These are phyloP conservation scores for Obelidium mucronatum DNA, from an alignment of 192 early-diverging fungal species.

Conservation along the genomic window DNA sequence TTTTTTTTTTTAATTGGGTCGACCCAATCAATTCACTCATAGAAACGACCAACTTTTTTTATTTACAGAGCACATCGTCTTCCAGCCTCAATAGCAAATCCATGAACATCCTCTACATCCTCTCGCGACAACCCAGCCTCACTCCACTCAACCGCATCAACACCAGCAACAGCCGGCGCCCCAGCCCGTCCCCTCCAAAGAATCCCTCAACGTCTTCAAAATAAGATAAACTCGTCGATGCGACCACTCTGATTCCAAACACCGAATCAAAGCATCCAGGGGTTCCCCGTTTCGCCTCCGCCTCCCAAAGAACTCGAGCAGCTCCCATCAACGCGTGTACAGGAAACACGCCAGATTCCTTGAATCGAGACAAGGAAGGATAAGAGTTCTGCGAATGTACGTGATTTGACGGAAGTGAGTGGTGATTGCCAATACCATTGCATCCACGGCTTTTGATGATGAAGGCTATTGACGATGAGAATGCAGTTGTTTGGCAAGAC, in stretches of 20 bases:
- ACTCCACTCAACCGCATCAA: background rate
- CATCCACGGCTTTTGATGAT: background rate
- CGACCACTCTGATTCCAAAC: background rate
- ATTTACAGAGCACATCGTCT: no score
- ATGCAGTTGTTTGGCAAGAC: background rate
- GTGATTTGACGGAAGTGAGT: background rate
- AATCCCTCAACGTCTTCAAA: background rate
- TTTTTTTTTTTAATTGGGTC: no score
- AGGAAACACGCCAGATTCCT: background rate
- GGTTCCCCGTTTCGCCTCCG: background rate
- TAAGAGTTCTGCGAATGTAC: background rate
- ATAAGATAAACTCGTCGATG: background rate
- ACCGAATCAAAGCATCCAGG: background rate
- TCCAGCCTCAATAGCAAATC: background rate
- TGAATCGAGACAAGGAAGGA: background rate
- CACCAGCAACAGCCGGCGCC: background rate
- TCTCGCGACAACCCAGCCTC: background rate
- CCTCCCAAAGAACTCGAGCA: background rate
- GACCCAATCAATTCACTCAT: no score
- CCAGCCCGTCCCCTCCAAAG: background rate
- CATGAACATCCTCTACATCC: conserved; percentile 5
- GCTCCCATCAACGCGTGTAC: background rate
- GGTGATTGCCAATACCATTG: background rate
- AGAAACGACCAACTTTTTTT: no score
- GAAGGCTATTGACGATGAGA: background rate